Evolutionary conservation across 2,329 filamentous ascomycete species (phyloP), one percentile per base, ranked within the genome.

Genomic region (Coniosporium uncinatum): DNA sequence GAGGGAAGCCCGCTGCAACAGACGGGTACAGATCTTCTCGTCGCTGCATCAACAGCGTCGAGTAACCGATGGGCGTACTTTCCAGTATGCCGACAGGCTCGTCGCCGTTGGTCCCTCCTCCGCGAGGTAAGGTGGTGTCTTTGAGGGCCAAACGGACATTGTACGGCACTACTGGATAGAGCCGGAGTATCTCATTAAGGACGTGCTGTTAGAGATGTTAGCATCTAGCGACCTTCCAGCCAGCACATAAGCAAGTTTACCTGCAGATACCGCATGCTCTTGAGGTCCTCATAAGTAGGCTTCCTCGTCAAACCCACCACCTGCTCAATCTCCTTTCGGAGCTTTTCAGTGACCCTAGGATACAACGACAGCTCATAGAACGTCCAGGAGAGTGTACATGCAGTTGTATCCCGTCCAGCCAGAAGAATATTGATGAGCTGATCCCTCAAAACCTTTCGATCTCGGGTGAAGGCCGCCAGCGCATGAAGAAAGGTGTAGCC

Each of bases 401-500:
- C 89, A 0, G 90, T 96, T 14, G 90, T 95, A 61, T 96, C 90
- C 18, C 86, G 78, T 13, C 88, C 89, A 2, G 90, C 90, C 14
- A 96, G 76, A 3, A 96, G 76, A 11, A 95, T 77, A 35, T 84
- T 82, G 14, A 93, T 76, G 37, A 95, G 71, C 62, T 96, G 89
- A 62, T 95, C 89, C 24, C 88, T 85, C 14, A 96, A 75, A 4
- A 88, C 76, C 41, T 73, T 76, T 19, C 67, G 59, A 46, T 74
- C 68, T 24, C 85, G 79, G 0, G 89, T 95, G 66, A 88, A 90
- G 31, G 75, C 73, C 35, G 88, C 88, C 3, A 96, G 76, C 22
- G 88, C 85, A 62, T 95, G 85, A 17, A 95, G 75, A 66, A 96
- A 95, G 2, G 85, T 94, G 62, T 93, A 90, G 36, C 75, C 76